A percentile compares a stretch with the other conserved stretches of the same genome.
Evolutionary conservation across 306 rosid species (phyloP).

Genomic region (Ormosia emarginata): DNA sequence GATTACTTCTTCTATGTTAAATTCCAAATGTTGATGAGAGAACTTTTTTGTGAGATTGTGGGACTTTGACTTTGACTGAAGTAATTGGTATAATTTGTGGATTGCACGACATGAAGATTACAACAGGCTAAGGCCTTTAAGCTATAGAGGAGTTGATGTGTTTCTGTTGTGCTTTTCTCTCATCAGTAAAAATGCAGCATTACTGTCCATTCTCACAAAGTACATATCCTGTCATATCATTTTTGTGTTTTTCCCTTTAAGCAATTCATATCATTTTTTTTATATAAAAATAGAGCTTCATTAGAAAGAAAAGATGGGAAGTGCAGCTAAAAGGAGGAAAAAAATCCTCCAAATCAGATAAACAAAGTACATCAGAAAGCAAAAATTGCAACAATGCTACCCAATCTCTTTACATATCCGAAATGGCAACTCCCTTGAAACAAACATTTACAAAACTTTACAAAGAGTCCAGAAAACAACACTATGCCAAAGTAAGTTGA

Average conservation of each 20-base stretch:
- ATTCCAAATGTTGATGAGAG: neutral
- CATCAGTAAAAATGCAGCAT: too few species aligned
- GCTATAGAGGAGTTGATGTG: slow-evolving; percentile 93
- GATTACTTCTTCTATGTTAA: neutral
- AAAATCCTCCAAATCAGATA: neutral
- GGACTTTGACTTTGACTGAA: slow-evolving; percentile 18
- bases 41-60: neutral
- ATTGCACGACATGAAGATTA: slow-evolving; percentile 86
- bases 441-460: neutral
- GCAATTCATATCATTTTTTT: neutral
- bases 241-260: too few species aligned
- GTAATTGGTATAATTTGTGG: neutral
- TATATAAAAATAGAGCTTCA: neutral
- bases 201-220: too few species aligned
- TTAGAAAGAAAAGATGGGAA: neutral
- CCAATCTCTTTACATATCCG: neutral
- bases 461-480: neutral
- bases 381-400: neutral
- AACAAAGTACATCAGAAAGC: neutral
- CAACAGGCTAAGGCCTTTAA: slow-evolving; percentile 90
- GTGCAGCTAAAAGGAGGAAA: neutral
- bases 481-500: neutral
- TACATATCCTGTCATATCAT: too few species aligned
- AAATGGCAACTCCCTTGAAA: neutral
- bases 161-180: slow-evolving; percentile 87